These are phyloP conservation scores for Neoboletus subvelutipes DNA, from an alignment of 768 basidiomycete genomes.

Conservation along the genomic window DNA sequence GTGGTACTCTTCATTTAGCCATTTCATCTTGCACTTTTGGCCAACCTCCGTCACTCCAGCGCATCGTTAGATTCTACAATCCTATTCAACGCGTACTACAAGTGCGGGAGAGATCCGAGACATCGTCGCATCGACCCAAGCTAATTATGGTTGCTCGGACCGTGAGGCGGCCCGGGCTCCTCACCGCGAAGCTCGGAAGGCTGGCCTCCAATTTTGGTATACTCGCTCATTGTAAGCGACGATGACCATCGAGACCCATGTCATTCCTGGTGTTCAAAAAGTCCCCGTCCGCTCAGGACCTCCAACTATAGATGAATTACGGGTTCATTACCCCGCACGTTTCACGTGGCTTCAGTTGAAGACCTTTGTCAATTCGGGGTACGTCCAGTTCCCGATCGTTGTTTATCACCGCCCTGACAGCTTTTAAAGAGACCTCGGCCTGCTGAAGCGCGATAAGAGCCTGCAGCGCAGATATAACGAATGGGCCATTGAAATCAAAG, in stretches of 20 bases:
- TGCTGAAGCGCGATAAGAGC: constrained; percentile 69
- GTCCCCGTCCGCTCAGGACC: constrained; percentile 55
- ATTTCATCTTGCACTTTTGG: too few relatives aligned
- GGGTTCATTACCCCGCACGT: constrained; percentile 66
- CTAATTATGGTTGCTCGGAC: neutral
- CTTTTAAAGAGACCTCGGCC: constrained; percentile 66
- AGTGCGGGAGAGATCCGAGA: too few relatives aligned
- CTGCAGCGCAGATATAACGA: constrained; percentile 67
- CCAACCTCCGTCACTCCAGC: neutral
- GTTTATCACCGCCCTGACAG: neutral
- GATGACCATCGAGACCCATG: constrained; percentile 20
- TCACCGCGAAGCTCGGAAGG: neutral
- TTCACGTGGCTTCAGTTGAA: constrained; percentile 78
- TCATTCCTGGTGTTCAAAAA: neutral
- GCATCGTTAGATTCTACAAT: neutral
- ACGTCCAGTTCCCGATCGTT: constrained; percentile 13
- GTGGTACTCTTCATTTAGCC: neutral
- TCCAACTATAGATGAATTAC: constrained; percentile 67
- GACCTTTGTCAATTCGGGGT: constrained; percentile 80
- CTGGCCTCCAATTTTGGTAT: neutral
- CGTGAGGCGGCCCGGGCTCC: neutral
- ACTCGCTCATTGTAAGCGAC: neutral
- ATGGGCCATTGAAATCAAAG: constrained; percentile 56
- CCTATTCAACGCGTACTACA: neutral
- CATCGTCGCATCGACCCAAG: too few relatives aligned